Evolutionary conservation across 352 stramenopile species (phyloP), one percentile per base, ranked within the genome.

Genomic region (Thraustochytrium sp.): DNA sequence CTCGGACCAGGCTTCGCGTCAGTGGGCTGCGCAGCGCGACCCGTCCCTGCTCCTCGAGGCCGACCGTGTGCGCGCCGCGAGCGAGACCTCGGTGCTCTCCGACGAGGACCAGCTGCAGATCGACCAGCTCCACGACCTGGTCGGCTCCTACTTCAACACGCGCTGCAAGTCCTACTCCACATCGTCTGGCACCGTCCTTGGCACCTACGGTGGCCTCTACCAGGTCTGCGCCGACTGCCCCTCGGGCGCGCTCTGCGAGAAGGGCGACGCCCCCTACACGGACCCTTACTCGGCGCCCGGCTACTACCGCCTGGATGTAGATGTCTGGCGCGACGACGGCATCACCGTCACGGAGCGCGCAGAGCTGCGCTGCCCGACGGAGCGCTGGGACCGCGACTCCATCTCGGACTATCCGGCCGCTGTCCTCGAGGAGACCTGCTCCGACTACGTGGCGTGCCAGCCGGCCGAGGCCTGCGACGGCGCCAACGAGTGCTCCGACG

Each of bases 381-480:
- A 78, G 55, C 51, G 74, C 16, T 82, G 56, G 51, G 53, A 82
- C 46, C 78, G 21, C 13, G 23, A 13, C 23, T 26, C 59, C 1
- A 2, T 82, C 4, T 16, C 4, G 11, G 40, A 29, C 4, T 82
- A 73, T 31, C 74, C 74, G 13, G 16, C 65, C 38, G 4, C 54
- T 16, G 38, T 54, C 8, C 11, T 84, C 38, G 72, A 61, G 8
- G 62, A 59, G 0, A 85, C 82, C 0, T 86, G 82, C 73, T 54
- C 68, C 23, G 61, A 63, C 54, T 85, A 78, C 44, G 56, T 86
- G n/a, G 36, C 49, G 11, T 86, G 82, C 82, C n/a, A 85, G 38
- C 82, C 82, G 13, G 18, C 21, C 29, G 61, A 65, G 55, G 82
- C 82, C 9, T 86, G 82, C 46, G 11, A 44, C 18, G 73, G 72